Evolutionary conservation across 2,329 filamentous ascomycete genomes (phyloP).

Genomic region (Thielaviopsis ethacetica): DNA sequence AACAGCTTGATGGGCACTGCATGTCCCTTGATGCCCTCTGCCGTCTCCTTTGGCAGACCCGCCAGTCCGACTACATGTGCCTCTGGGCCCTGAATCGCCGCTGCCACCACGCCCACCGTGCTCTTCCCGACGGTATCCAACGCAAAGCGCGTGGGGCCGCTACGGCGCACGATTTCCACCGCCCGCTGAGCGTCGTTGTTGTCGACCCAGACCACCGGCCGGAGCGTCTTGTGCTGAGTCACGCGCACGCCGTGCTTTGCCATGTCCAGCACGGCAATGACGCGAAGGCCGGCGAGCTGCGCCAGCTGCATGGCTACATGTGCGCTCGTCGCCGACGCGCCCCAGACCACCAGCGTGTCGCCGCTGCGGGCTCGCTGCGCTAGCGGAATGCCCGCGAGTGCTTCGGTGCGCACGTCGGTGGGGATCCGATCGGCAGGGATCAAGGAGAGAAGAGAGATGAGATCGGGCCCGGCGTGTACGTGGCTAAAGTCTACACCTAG

Average conservation of each 20-base stretch:
- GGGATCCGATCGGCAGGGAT: slow-evolving; percentile 34
- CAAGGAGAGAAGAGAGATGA: slow-evolving; percentile 32
- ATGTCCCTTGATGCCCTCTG: slow-evolving; percentile 32
- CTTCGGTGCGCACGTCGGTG: slow-evolving; percentile 45
- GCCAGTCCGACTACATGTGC: slow-evolving; percentile 51
- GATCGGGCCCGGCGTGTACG: slow-evolving; percentile 39
- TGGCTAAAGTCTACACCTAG: slow-evolving; percentile 48
- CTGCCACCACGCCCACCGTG: slow-evolving; percentile 40
- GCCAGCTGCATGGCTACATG: slow-evolving; percentile 52
- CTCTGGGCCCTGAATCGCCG: slow-evolving; percentile 24
- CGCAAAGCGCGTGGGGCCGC: slow-evolving; percentile 45
- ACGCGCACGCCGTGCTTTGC: slow-evolving; percentile 48
- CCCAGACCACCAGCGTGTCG: slow-evolving; percentile 63
- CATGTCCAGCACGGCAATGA: slow-evolving; percentile 50
- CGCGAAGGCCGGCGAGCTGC: slow-evolving; percentile 45
- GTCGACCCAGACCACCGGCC: slow-evolving; percentile 51
- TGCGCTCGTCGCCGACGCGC: slow-evolving; percentile 53
- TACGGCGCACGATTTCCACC: slow-evolving; percentile 43
- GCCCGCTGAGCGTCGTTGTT: slow-evolving; percentile 49
- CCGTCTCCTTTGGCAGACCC: slow-evolving; percentile 40
- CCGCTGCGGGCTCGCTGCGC: slow-evolving; percentile 33
- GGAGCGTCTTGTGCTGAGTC: slow-evolving; percentile 25
- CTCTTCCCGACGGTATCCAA: slow-evolving; percentile 53
- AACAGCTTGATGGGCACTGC: slow-evolving; percentile 62
- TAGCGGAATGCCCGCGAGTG: slow-evolving; percentile 34